Percentiles rank a stretch among this genome's conserved stretches.
Conservation (phyloP, 305 asterid species). For the Fraxinus sp. region DNA sequence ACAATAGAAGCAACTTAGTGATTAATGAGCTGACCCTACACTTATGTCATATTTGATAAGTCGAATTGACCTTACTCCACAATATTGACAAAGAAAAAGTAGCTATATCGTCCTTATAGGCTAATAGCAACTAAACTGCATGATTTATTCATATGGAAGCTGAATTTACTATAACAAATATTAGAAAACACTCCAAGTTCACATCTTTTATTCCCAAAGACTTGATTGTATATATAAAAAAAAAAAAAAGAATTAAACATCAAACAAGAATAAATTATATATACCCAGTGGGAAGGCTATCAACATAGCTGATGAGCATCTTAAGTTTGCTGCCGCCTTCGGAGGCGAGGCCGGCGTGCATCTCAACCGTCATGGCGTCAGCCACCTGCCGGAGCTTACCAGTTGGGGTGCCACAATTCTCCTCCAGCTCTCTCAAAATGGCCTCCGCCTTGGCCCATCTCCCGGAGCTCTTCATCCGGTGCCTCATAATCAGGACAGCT, state of each 20-base stretch:
- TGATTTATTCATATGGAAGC: not conserved
- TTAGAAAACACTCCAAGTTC: not conserved
- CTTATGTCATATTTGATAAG: not conserved
- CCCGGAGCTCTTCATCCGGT: conserved; percentile 50
- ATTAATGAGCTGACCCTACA: not conserved
- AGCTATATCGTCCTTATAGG: not conserved
- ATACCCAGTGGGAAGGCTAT: conserved; percentile 72
- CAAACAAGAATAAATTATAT: not conserved
- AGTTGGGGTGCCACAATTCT: conserved; percentile 59
- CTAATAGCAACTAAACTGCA: not conserved
- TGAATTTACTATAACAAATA: not conserved
- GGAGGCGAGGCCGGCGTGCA: conserved; percentile 85
- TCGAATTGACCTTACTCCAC: not conserved
- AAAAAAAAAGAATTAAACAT: not conserved
- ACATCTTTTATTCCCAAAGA: conserved; percentile 7
- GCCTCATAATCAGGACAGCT: conserved; percentile 58
- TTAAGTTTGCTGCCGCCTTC: conserved; percentile 80
- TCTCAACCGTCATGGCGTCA: conserved; percentile 79
- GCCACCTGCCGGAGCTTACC: conserved; percentile 61
- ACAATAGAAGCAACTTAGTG: not conserved
- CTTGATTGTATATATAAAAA: not conserved
- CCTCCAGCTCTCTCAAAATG: conserved; percentile 60
- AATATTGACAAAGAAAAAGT: not conserved
- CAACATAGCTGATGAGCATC: conserved; percentile 78
- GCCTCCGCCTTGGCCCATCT: conserved; percentile 56